Evolutionary conservation across 1,139 yeast genomes (phyloP).

Genomic region (Scheffersomyces lignicola): DNA sequence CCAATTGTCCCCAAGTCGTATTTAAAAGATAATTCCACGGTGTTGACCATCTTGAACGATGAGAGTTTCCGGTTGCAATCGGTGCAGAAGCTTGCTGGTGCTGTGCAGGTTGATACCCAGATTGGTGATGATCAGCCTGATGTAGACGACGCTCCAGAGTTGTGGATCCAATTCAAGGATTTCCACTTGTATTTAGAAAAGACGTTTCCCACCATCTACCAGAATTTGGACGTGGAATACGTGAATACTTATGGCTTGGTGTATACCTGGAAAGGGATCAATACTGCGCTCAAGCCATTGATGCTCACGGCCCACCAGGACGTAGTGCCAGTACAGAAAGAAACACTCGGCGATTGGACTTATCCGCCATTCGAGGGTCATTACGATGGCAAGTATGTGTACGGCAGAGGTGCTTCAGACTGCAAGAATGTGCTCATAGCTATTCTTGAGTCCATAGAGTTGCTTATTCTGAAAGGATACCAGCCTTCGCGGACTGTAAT

Average conservation of each 20-base stretch:
- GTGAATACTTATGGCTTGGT: slow-evolving; percentile 69
- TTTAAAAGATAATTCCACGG: slow-evolving; percentile 35
- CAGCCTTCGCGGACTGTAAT: slow-evolving; percentile 33
- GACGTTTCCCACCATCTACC: slow-evolving; percentile 61
- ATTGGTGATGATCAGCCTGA: slow-evolving; percentile 46
- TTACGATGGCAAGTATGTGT: slow-evolving; percentile 53
- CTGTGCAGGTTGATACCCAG: slow-evolving; percentile 47
- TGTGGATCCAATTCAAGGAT: slow-evolving; percentile 45
- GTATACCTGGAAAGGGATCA: slow-evolving; percentile 62
- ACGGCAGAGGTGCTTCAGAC: slow-evolving; percentile 40
- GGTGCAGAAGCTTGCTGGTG: slow-evolving; percentile 37
- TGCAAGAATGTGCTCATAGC: slow-evolving; percentile 37
- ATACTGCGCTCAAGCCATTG: slow-evolving; percentile 57
- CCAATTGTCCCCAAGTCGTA: slow-evolving; percentile 31
- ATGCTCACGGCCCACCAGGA: slow-evolving; percentile 76
- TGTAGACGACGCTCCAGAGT: slow-evolving; percentile 35
- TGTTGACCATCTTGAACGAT: slow-evolving; percentile 30
- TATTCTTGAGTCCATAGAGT: slow-evolving; percentile 35
- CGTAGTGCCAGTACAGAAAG: slow-evolving; percentile 70
- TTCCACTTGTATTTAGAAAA: slow-evolving; percentile 56
- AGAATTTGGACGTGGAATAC: slow-evolving; percentile 47
- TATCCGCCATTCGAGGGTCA: slow-evolving; percentile 68
- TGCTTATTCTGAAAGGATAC: slow-evolving; percentile 24
- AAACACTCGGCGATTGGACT: slow-evolving; percentile 57
- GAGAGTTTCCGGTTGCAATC: slow-evolving; percentile 34